Base-by-base conservation (phyloP, 345 rosid genomes). In the Iberis pinnata region DNA sequence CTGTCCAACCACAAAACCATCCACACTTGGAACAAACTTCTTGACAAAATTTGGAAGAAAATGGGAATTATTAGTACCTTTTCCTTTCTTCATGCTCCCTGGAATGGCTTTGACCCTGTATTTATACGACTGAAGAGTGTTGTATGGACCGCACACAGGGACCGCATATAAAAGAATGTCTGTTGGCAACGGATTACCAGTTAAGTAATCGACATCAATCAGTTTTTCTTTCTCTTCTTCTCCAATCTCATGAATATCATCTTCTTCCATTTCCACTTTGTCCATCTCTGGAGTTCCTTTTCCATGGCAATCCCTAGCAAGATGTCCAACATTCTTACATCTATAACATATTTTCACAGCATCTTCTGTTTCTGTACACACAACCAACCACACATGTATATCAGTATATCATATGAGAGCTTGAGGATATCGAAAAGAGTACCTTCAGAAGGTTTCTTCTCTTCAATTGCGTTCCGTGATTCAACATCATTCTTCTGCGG, bases 81-180 rank as follows among this genome's bases (percentile, higher is more conserved):
- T 88, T 72, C 99, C 99, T 73, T 70, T 88, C 80, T 88, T 93
- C 36, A 84, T 84, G 43, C 82, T 69, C 58, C 99, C 99, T 35
- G 99, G 97, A 32, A 78, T 76, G 17, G 89, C 75, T 81, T 93
- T 93, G 52, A 83, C 92, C 3, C 77, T 84, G 77, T 85, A 93
- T 58, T 93, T 93, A 47, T 88, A 93, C 1, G 90, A 77, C 56
- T 88, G 99, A 22, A 92, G 60, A 8, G 97, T 92, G 47, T 69
- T 80, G 59, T 92, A 92, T 3, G 99, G 99, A 59, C 90, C 99
- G 8, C 97, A 93, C 40, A 88, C 89, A 7, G 99, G 95, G 55
- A 86, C 80, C 3, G 87, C 89, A 18, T 93, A 86, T 12, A 86
- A 68, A 37, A 88, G 92, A 50, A 88, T 76, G 67, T 93, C 97